A percentile compares a stretch with the other conserved stretches of the same genome.
Evolutionary conservation across 2,329 filamentous ascomycete genomes (phyloP).

Genomic region (Calonectria pseudoreteaudii): DNA sequence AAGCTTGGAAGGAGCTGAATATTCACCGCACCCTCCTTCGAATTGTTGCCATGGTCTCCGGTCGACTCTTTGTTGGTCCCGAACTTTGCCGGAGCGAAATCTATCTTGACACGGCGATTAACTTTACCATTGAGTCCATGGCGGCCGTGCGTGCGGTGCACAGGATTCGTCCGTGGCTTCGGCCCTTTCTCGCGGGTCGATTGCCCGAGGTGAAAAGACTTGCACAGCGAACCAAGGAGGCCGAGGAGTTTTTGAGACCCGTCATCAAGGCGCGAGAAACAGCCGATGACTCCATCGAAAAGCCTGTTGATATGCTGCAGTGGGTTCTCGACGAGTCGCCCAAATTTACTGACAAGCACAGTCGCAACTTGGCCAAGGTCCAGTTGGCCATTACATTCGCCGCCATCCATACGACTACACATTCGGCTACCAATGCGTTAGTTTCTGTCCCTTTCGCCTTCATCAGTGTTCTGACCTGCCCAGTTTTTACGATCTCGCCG

Average conservation of each 20-base stretch:
- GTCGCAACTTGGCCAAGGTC: constrained; percentile 53
- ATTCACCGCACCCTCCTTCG: constrained; percentile 55
- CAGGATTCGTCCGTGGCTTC: constrained; percentile 44
- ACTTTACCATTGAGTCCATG: constrained; percentile 59
- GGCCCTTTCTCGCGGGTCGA: constrained; percentile 46
- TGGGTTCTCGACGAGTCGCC: constrained; percentile 57
- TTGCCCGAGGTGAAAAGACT: constrained; percentile 52
- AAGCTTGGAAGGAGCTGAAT: constrained; percentile 56
- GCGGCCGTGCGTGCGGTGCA: constrained; percentile 47
- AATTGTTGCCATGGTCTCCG: constrained; percentile 59
- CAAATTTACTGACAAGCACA: constrained; percentile 46
- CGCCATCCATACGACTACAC: constrained; percentile 63
- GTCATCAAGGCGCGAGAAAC: constrained; percentile 47
- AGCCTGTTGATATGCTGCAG: constrained; percentile 60
- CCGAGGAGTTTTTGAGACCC: constrained; percentile 50
- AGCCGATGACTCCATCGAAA: constrained; percentile 32
- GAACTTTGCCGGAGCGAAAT: constrained; percentile 58
- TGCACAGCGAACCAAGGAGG: constrained; percentile 45
- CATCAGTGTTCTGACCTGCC: too few species aligned
- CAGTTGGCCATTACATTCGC: constrained; percentile 60
- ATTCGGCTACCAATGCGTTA: constrained; percentile 57
- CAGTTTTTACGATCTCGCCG: constrained; percentile 63
- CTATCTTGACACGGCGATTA: constrained; percentile 59
- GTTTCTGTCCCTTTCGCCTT: constrained; percentile 13
- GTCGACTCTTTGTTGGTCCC: constrained; percentile 60